Conservation (phyloP, 371 early-diverging fungal species). For the Syncephalastrum contaminatum region DNA sequence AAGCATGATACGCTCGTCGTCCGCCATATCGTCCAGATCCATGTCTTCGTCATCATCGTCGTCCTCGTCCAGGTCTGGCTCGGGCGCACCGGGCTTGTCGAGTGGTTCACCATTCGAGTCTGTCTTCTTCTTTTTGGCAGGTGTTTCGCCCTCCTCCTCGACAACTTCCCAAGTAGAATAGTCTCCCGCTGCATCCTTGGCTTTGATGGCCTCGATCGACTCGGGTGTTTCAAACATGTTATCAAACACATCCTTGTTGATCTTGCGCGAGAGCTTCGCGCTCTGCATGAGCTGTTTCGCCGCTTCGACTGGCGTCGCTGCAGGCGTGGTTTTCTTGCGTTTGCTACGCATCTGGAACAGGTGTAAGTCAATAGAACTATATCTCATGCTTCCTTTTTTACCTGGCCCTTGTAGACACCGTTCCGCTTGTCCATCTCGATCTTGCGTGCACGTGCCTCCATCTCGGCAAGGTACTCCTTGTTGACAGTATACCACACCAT, state of each 20-base stretch:
- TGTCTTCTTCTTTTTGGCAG: slow-evolving; percentile 18
- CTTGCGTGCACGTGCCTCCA: slow-evolving; percentile 53
- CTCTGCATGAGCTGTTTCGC: slow-evolving; percentile 68
- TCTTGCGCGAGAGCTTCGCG: slow-evolving; percentile 83
- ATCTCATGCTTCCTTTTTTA: slow-evolving; percentile 33
- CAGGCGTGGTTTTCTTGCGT: slow-evolving; percentile 30
- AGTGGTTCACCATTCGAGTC: slow-evolving; percentile 14
- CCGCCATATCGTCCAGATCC: slow-evolving; percentile 44
- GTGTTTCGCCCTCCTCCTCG: slow-evolving; percentile 45
- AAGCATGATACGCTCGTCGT: slow-evolving; percentile 34
- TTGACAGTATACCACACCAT: slow-evolving; percentile 86
- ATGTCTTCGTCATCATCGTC: slow-evolving; percentile 51
- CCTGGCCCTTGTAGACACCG: slow-evolving; percentile 29
- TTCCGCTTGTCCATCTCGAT: slow-evolving; percentile 51
- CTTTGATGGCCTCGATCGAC: slow-evolving; percentile 43
- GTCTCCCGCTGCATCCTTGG: slow-evolving; percentile 30
- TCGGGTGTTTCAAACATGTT: slow-evolving; percentile 67
- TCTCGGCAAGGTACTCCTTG: slow-evolving; percentile 81
- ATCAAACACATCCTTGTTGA: slow-evolving; percentile 83
- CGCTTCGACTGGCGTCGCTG: slow-evolving; percentile 69
- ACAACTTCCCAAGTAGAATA: slow-evolving; percentile 42
- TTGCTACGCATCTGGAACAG: slow-evolving; percentile 30
- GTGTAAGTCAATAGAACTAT: not conserved
- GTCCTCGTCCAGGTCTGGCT: slow-evolving; percentile 44
- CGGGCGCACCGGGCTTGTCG: slow-evolving; percentile 18